Evolutionary conservation across 2,329 filamentous ascomycete species (phyloP), one percentile per base, ranked within the genome.

Genomic region (Xylaria hypoxylon): DNA sequence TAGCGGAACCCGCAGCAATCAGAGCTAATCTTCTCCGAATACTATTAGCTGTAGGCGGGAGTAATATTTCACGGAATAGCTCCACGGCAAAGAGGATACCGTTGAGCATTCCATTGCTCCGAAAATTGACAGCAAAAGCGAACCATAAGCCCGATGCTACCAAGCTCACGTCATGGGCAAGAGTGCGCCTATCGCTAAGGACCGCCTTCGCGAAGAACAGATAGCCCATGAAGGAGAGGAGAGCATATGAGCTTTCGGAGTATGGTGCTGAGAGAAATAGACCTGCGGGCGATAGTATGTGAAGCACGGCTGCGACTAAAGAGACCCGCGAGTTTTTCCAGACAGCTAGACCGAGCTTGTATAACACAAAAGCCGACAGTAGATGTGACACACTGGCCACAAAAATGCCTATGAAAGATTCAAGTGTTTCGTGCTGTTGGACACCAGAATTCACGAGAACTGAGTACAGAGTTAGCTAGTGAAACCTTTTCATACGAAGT

Each of bases 191-290:
- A 70, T 69, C 19, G 67, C 65, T 77, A 19, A 80, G 80, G 15
- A 80, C 61, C 68, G 83, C 83, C 50, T 84, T 82, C 1, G 87
- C 86, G 76, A 95, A 96, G 53, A 91, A 77, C 33, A 92, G 84
- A 73, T 89, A 89, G 0, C 93, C 96, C 0, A 84, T 72, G 73
- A 97, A 92, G 45, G 91, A 92, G 38, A 97, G 82, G 24, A 92
- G 83, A 0, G 95, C 89, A 78, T 94, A 97, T 0, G 90, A 78
- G 69, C 91, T 89, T 80, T 99, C 96, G 10, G 89, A 86, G 78
- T 96, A 97, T 0, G 95, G 93, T 0, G 94, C 91, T 0, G 91
- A 94, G 19, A 99, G 86, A 76, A 99, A 98, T 2, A 97, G 80
- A 0, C 95, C 95, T 0, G 92, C 96, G 0, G 96, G 95, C 0